Percentiles rank a stretch among this genome's conserved stretches.
Evolutionary conservation across 2,329 filamentous ascomycete genomes (phyloP).

Genomic region (Colletotrichum euphorbiae): DNA sequence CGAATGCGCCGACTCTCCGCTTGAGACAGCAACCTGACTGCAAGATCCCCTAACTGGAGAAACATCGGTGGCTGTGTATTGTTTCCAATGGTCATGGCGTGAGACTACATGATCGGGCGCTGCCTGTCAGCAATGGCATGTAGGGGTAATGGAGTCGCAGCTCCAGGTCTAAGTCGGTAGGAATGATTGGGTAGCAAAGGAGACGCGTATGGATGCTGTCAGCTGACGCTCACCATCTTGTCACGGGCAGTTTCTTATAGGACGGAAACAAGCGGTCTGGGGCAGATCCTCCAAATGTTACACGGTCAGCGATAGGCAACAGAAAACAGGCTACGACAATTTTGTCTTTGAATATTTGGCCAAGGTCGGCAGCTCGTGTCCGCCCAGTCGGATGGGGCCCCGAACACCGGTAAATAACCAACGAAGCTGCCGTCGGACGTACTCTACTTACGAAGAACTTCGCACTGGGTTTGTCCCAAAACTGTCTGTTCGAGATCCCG

Average conservation of each 20-base stretch:
- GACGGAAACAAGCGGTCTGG: no score
- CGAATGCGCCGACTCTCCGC: background rate
- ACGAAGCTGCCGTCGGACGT: conserved; percentile 19
- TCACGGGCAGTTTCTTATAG: no score
- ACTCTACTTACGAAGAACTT: background rate
- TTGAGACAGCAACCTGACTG: background rate
- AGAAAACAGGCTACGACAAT: background rate
- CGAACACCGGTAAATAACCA: background rate
- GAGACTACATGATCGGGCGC: conserved; percentile 15
- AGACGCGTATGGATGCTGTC: background rate
- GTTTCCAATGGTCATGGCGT: conserved; percentile 32
- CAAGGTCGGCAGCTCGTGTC: background rate
- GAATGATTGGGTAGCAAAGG: background rate
- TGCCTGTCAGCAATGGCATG: conserved; percentile 11
- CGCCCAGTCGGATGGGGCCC: background rate
- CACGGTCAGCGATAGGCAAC: no score
- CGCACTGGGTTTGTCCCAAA: conserved; percentile 24
- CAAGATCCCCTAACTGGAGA: conserved; percentile 31
- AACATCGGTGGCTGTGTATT: conserved; percentile 32
- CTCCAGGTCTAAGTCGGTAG: background rate
- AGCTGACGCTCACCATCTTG: background rate
- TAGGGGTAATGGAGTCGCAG: background rate
- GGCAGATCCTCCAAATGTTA: no score
- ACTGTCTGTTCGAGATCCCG: conserved; percentile 33
- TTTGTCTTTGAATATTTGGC: background rate